phyloP scores from a whole-genome alignment of 495 filamentous ascomycete genomes.

The Talaromyces trachyspermus region DNA sequence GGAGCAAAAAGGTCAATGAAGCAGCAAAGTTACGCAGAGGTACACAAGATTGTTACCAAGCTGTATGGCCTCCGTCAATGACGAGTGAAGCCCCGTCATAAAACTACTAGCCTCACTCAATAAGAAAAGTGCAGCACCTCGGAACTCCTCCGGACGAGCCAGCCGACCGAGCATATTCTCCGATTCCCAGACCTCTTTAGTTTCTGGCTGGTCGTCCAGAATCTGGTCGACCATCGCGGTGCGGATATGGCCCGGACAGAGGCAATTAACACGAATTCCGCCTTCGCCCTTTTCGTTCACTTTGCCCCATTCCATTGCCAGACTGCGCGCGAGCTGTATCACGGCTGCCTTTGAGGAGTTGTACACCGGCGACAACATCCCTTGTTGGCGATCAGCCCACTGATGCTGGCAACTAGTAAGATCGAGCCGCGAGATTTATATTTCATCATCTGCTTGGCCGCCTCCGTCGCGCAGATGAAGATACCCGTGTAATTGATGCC shows the following conservation, averaged over 20 bases:
- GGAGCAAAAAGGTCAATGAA: no score
- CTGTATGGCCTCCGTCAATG: slow-evolving; percentile 48
- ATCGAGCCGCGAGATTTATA: slow-evolving; percentile 44
- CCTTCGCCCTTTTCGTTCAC: slow-evolving; percentile 51
- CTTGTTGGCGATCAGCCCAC: slow-evolving; percentile 62
- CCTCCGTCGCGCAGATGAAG: slow-evolving; percentile 60
- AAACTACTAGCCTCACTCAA: slow-evolving; percentile 51
- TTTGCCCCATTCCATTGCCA: slow-evolving; percentile 56
- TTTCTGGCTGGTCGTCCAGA: slow-evolving; percentile 45
- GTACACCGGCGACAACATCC: slow-evolving; percentile 52
- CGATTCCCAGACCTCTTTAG: slow-evolving; percentile 44
- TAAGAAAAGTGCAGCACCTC: slow-evolving; percentile 45
- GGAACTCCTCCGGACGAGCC: slow-evolving; percentile 49
- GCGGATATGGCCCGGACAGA: slow-evolving; percentile 53
- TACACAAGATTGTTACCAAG: slow-evolving; percentile 23
- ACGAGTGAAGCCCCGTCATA: slow-evolving; percentile 49
- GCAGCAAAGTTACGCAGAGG: no score
- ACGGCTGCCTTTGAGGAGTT: slow-evolving; percentile 58
- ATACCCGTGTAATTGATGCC: slow-evolving; percentile 57
- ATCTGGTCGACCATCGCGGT: slow-evolving; percentile 54
- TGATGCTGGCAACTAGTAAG: slow-evolving; percentile 67
- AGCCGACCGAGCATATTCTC: slow-evolving; percentile 56
- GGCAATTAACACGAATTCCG: slow-evolving; percentile 49
- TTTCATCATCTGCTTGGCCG: slow-evolving; percentile 54
- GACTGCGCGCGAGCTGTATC: slow-evolving; percentile 49